Evolutionary conservation across 495 filamentous ascomycete species (phyloP), one percentile per base, ranked within the genome.

Genomic region (Aspergillus nidulans): DNA sequence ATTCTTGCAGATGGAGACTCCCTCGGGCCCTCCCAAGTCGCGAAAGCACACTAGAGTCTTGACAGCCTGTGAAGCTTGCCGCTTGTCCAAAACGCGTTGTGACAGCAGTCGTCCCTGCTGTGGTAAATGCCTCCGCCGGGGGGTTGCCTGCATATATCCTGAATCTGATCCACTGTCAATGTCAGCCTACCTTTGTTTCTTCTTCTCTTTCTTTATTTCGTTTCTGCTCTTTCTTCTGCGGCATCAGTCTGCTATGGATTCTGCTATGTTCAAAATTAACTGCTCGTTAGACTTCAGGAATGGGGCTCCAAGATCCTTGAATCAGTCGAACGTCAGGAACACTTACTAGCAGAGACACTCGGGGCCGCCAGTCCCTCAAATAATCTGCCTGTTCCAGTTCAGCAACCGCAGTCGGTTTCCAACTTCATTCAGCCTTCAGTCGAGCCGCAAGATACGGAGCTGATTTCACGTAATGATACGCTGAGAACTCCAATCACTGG

Each of bases 31-130:
- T 43, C 20, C 58, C 38, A 57, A 60, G 39, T 47, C 65, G 47
- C 63, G 61, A 43, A 68, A 62, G 56, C 61, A 68, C 59, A 66
- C 65, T 44, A 63, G 65, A 26, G 63, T 68, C 38, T 52, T 68
- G 32, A 65, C 58, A 18, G 65, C 65, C 6, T 68, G 65, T 63
- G 60, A 68, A 54, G 63, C 60, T 34, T 68, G 65, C 60, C 63
- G 65, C 3, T 48, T 66, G 39, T 66, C 63, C 53, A 68, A 68
- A 58, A 68, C 65, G 30, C 63, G 65, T 26, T 68, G 65, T 28
- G 65, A 68, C 38, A 66, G 63, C 13, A 63, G 58, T 21, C 54
- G 63, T 30, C 65, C 65, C 46, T 55, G 61, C 43, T 68, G 65
- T 52, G 60, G 60, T 46, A 68, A 68, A 56, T 68, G 65, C 55